Conservation (phyloP, 129 eudicot genomes). For the Deinandra increscens region DNA sequence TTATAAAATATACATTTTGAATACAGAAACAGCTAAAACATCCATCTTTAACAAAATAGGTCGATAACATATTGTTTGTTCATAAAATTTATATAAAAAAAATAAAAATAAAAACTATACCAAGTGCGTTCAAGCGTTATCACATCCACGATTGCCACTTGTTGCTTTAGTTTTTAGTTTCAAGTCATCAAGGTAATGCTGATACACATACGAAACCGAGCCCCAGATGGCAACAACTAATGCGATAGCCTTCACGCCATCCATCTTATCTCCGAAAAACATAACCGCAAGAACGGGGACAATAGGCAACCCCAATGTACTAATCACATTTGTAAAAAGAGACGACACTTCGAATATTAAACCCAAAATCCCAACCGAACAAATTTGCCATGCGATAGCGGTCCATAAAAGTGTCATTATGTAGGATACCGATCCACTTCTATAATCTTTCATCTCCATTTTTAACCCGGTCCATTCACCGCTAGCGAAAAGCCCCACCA, state of each 20-base stretch:
- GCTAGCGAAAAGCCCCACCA: conserved; percentile 56
- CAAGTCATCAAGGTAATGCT: conserved; percentile 47
- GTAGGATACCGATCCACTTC: conserved; percentile 48
- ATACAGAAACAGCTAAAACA: not conserved
- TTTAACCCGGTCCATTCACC: conserved; percentile 46
- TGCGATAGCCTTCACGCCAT: conserved; percentile 55
- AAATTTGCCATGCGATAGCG: conserved; percentile 53
- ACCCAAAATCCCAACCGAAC: conserved; percentile 46
- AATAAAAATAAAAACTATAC: too few relatives aligned
- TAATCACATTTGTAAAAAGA: conserved; percentile 55
- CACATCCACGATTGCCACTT: conserved; percentile 14
- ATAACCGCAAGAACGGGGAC: conserved; percentile 60
- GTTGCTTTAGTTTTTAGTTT: conserved; percentile 24
- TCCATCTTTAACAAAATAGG: too few relatives aligned
- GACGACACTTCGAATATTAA: conserved; percentile 63
- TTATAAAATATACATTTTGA: not conserved
- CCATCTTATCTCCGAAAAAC: conserved; percentile 54
- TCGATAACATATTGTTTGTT: not conserved
- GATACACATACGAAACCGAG: conserved; percentile 54
- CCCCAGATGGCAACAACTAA: conserved; percentile 63
- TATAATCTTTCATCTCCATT: conserved; percentile 36
- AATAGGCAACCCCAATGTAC: conserved; percentile 50
- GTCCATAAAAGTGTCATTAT: conserved; percentile 53
- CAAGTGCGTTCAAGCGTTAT: conserved; percentile 5
- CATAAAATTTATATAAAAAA: too few relatives aligned